phyloP scores from a whole-genome alignment of 2,329 filamentous ascomycete species.

The Colletotrichum falcatum region DNA sequence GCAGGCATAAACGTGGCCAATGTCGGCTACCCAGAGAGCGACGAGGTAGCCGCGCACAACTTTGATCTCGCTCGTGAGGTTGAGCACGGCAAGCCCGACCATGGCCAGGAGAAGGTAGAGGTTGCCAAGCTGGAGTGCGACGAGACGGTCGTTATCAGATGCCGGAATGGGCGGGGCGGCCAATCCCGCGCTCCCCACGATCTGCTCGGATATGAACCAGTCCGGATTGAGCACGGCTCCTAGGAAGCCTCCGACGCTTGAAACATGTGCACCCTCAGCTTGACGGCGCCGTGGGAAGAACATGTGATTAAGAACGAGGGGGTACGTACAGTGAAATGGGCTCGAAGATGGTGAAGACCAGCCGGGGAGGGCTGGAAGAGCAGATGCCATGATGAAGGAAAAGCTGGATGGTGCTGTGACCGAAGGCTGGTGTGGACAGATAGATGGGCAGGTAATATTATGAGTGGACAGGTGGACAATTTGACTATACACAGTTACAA shows the following conservation, averaged over 20 bases:
- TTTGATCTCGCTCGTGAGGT: slow-evolving; percentile 72
- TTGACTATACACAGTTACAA: no score
- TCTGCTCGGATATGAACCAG: slow-evolving; percentile 74
- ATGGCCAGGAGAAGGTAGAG: slow-evolving; percentile 75
- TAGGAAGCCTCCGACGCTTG: slow-evolving; percentile 70
- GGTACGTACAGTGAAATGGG: slow-evolving; percentile 73
- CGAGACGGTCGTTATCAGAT: slow-evolving; percentile 63
- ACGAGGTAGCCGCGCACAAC: slow-evolving; percentile 76
- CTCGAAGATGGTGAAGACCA: slow-evolving; percentile 76
- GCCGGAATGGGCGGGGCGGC: slow-evolving; percentile 46
- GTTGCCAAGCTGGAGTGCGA: slow-evolving; percentile 77
- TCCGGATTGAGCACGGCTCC: slow-evolving; percentile 66
- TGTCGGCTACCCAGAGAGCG: slow-evolving; percentile 73
- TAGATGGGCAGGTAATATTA: neutral
- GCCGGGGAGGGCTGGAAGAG: slow-evolving; percentile 71
- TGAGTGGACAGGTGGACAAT: neutral
- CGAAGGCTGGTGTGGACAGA: neutral
- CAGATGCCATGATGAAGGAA: slow-evolving; percentile 63
- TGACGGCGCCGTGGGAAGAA: neutral
- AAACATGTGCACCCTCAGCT: slow-evolving; percentile 29
- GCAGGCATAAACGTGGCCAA: slow-evolving; percentile 73
- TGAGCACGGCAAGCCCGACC: slow-evolving; percentile 72
- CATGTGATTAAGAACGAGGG: slow-evolving; percentile 20
- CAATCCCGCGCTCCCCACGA: slow-evolving; percentile 52
- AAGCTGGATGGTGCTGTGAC: neutral